These are phyloP conservation scores for Diversispora eburnea DNA, from an alignment of 192 early-diverging fungal species.

Conservation along the genomic window DNA sequence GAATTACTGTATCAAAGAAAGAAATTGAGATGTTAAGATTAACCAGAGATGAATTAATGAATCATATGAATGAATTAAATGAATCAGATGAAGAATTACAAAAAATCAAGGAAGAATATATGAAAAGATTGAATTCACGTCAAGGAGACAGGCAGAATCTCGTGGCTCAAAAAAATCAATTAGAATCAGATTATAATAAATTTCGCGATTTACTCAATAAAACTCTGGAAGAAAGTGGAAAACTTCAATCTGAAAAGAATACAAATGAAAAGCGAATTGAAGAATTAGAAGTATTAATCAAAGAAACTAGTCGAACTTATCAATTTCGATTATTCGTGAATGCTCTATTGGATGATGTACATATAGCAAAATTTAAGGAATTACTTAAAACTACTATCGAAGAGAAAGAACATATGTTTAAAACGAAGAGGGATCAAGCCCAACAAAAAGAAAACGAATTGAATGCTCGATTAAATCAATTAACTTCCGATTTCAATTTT, in stretches of 20 bases:
- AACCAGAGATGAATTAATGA: not conserved
- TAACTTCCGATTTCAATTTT: not conserved
- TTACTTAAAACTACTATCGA: not conserved
- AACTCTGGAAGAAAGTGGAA: constrained; percentile 44
- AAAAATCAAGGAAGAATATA: constrained; percentile 49
- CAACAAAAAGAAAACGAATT: not conserved
- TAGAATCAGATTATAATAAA: constrained; percentile 32
- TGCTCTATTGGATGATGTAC: constrained; percentile 33
- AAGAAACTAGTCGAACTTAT: constrained; percentile 37
- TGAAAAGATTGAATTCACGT: constrained; percentile 32
- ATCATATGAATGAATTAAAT: not conserved
- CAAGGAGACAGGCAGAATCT: constrained; percentile 36
- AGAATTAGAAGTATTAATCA: constrained; percentile 45
- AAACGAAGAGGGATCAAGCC: not conserved
- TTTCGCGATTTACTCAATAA: constrained; percentile 35
- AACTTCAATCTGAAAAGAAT: constrained; percentile 53
- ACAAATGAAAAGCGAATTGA: constrained; percentile 30
- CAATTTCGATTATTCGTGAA: constrained; percentile 41
- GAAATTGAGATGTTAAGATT: not conserved
- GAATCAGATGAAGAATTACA: constrained; percentile 65
- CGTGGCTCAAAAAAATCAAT: constrained; percentile 22
- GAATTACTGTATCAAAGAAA: not conserved
- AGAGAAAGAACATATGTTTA: not conserved
- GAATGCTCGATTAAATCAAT: not conserved
- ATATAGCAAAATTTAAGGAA: constrained; percentile 43